These are phyloP conservation scores for Aspergillus olivimuriae DNA, from an alignment of 495 filamentous ascomycete species.

Conservation along the genomic window DNA sequence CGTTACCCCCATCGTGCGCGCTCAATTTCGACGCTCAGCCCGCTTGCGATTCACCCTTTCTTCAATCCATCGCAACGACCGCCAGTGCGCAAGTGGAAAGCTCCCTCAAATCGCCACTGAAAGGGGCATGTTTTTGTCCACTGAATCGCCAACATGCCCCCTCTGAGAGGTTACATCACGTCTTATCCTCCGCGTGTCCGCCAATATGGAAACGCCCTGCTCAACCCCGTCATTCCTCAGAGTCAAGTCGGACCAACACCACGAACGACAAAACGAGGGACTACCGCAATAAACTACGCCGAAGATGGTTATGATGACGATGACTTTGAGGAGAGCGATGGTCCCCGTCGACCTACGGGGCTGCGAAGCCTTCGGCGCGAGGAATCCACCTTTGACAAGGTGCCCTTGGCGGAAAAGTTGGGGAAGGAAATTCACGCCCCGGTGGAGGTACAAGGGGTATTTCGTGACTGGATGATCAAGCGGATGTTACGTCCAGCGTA, in stretches of 20 bases:
- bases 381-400: constrained; percentile 56
- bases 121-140: constrained; percentile 40
- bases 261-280: constrained; percentile 93
- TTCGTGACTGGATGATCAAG: constrained; percentile 92
- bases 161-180: constrained; percentile 81
- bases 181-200: constrained; percentile 89
- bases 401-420: constrained; percentile 62
- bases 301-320: constrained; percentile 94
- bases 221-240: constrained; percentile 77
- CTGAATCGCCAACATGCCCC: constrained; percentile 44
- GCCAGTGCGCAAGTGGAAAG: constrained; percentile 8
- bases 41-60: constrained; percentile 1
- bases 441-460: constrained; percentile 81
- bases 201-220: constrained; percentile 85
- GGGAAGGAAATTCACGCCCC: constrained; percentile 78
- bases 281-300: constrained; percentile 92
- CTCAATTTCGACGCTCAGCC: neutral
- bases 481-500: constrained; percentile 50
- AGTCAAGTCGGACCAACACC: constrained; percentile 59
- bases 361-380: constrained; percentile 76
- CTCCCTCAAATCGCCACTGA: constrained; percentile 7
- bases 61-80: neutral
- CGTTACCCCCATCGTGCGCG: neutral
- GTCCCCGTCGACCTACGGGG: constrained; percentile 72
- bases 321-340: constrained; percentile 85